These are phyloP conservation scores for Apium graveolens DNA, from an alignment of 129 eudicot genomes.

Conservation along the genomic window DNA sequence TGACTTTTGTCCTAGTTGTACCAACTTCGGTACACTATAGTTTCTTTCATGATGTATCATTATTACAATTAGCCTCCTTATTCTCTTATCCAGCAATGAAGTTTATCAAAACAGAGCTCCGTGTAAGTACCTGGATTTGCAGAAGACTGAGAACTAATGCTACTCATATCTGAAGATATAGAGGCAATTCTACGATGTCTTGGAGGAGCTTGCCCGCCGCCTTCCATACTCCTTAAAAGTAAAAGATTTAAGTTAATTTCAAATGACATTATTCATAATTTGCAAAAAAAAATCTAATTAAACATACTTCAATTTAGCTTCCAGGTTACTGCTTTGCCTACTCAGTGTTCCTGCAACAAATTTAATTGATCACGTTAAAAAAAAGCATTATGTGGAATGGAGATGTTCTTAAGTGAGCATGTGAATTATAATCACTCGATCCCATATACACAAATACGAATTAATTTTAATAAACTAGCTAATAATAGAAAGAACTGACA, in stretches of 20 bases:
- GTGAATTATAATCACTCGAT: neutral
- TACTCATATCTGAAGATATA: slow-evolving; percentile 52
- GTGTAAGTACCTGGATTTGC: slow-evolving; percentile 37
- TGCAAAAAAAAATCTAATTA: neutral
- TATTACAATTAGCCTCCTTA: neutral
- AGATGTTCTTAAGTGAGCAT: neutral
- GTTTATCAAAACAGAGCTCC: slow-evolving; percentile 8
- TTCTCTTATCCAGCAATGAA: neutral
- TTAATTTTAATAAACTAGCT: neutral
- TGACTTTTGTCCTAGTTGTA: neutral
- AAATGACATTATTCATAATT: neutral
- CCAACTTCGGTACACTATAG: neutral
- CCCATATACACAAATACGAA: neutral
- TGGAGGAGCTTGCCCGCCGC: slow-evolving; percentile 26
- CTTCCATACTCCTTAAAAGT: slow-evolving; percentile 41
- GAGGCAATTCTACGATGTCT: slow-evolving; percentile 57
- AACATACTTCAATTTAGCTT: slow-evolving; percentile 42
- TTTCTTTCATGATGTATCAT: neutral
- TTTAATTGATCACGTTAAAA: neutral
- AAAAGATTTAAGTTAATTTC: neutral
- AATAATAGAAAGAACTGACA: neutral
- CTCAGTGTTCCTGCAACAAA: slow-evolving; percentile 38
- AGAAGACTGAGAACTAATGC: slow-evolving; percentile 32
- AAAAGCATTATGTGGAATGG: neutral
- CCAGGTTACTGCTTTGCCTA: slow-evolving; percentile 47